These are phyloP conservation scores for Neurospora sp. DNA, from an alignment of 495 filamentous ascomycete species.

Conservation along the genomic window DNA sequence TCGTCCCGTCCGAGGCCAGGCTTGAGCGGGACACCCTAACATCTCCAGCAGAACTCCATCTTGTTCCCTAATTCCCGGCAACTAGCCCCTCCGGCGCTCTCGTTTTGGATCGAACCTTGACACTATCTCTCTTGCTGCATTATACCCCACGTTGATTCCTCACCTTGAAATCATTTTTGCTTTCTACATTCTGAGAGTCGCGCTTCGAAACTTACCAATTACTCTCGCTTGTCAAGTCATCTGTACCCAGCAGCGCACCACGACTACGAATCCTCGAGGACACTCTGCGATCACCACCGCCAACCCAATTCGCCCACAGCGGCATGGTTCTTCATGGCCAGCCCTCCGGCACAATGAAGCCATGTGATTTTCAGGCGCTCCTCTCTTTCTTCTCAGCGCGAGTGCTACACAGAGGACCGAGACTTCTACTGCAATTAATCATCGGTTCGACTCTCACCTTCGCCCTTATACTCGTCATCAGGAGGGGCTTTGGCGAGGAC, in stretches of 20 bases:
- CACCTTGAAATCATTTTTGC: neutral
- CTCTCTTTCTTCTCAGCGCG: slow-evolving; percentile 8
- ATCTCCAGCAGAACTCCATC: neutral
- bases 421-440: slow-evolving; percentile 14
- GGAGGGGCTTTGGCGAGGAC: neutral
- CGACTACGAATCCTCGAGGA: neutral
- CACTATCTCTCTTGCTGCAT: neutral
- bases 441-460: slow-evolving; percentile 11
- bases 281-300: neutral
- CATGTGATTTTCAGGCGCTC: slow-evolving; percentile 1
- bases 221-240: neutral
- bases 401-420: slow-evolving; percentile 18
- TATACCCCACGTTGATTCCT: neutral
- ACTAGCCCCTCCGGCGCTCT: neutral
- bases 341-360: neutral
- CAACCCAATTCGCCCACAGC: neutral
- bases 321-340: slow-evolving; percentile 6
- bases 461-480: slow-evolving; percentile 8
- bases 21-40: neutral
- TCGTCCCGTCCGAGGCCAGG: neutral
- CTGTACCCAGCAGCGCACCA: neutral
- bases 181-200: neutral
- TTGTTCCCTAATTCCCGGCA: neutral
- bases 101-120: neutral
- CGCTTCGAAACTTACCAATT: neutral